Conservation (phyloP, 768 basidiomycete genomes). For the Serendipita sp. region DNA sequence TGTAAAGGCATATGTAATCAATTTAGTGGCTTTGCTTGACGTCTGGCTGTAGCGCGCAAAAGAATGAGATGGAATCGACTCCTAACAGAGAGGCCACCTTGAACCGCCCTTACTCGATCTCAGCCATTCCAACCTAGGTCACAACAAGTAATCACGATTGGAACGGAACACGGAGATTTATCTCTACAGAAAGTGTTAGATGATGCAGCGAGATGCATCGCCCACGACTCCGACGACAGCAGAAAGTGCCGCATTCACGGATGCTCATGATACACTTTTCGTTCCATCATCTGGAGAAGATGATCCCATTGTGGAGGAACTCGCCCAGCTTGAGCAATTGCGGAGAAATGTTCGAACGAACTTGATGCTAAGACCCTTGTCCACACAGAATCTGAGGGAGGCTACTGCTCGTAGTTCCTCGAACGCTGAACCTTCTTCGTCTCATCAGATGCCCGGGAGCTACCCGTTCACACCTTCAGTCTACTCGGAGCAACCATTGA, state of each 20-base stretch:
- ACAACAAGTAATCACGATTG: too few relatives aligned
- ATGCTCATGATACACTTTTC: not conserved
- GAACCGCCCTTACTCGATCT: too few relatives aligned
- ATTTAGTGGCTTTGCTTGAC: too few relatives aligned
- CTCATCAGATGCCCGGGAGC: not conserved
- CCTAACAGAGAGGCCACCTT: too few relatives aligned
- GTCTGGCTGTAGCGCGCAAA: too few relatives aligned
- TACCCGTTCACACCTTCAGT: not conserved
- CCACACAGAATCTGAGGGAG: slow-evolving; percentile 36
- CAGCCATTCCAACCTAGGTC: too few relatives aligned
- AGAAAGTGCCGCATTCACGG: not conserved
- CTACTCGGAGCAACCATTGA: not conserved
- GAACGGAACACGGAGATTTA: too few relatives aligned
- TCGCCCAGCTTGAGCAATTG: slow-evolving; percentile 50
- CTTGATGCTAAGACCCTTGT: slow-evolving; percentile 61
- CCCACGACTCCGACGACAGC: not conserved
- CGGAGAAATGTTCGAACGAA: slow-evolving; percentile 61
- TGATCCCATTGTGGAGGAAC: slow-evolving; percentile 52
- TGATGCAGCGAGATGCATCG: not conserved
- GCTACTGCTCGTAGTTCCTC: slow-evolving; percentile 15
- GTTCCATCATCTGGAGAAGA: slow-evolving; percentile 6
- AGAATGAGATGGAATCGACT: too few relatives aligned
- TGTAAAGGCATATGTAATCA: too few relatives aligned
- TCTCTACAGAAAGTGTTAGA: not conserved
- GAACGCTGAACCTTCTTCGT: not conserved